Evolutionary conservation across 805 yeast species (phyloP), one percentile per base, ranked within the genome.

Genomic region (Candida arabinofermentans): DNA sequence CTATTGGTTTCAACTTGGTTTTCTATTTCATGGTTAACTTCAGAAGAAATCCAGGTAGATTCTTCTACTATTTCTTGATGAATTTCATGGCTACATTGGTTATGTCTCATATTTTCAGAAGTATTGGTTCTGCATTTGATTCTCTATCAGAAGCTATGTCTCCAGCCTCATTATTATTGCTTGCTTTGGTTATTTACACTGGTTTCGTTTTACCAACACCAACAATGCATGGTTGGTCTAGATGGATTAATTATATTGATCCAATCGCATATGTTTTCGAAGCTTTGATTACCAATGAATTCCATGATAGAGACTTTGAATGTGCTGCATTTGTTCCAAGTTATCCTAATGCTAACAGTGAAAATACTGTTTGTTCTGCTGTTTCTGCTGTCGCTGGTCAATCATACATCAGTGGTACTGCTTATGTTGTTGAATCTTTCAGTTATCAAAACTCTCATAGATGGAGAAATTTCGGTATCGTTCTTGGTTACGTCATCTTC

Each of bases 401-500:
- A 18, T 42, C 56, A 12, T 49, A 48, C 38, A 86, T 86, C 35
- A 53, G 60, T 24, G 96, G 95, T 51, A 77, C 79, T 49, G 62
- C 59, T 27, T 86, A 83, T 54, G 48, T 86, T 42, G 47, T 46
- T 8, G 60, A 50, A 12, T 59, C 81, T 13, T 86, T 60, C 62
- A 57, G 61, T 33, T 87, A 81, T 66, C 58, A 55, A 34, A 71
- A 69, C 53, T 45, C 62, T 21, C 85, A 86, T 61, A 74, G 75
- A 40, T 87, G 96, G 96, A 78, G 95, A 66, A 83, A 87, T 57
- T 74, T 81, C 47, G 96, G 90, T 59, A 81, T 86, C 48, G 60
- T 70, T 30, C 37, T 80, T 45, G 87, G 71, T 1, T 85, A 72
- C 56, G 61, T 64, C 19, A 43, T 81, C 34, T 70, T 79, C 59